A percentile compares a stretch with the other conserved stretches of the same genome.
phyloP scores from a whole-genome alignment of 176 grass and related monocot species.

The Thalia dealbata region DNA sequence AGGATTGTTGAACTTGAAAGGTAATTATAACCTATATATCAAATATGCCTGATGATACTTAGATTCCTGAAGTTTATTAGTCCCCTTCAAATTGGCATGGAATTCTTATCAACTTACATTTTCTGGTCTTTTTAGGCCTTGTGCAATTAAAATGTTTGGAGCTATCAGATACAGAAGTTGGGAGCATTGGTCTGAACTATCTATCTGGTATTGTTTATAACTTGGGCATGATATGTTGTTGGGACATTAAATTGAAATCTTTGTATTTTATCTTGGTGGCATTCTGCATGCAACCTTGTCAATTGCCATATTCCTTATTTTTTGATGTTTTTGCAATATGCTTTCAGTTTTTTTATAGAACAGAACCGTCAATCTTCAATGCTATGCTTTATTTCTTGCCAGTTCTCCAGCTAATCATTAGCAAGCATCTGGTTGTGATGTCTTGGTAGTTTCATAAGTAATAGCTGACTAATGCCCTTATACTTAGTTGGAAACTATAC shows the following conservation, averaged over 20 bases:
- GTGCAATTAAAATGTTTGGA: conserved; percentile 63
- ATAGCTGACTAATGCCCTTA: neutral
- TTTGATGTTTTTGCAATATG: neutral
- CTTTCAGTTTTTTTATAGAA: neutral
- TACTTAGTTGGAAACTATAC: no score
- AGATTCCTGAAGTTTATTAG: neutral
- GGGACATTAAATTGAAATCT: neutral
- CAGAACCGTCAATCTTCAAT: neutral
- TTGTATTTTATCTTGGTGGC: neutral
- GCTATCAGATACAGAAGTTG: conserved; percentile 79
- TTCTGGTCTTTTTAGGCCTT: conserved; percentile 39
- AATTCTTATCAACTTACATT: neutral
- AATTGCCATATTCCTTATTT: neutral
- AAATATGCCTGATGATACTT: neutral
- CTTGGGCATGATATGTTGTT: neutral
- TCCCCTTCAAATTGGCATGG: no score
- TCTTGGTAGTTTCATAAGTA: neutral
- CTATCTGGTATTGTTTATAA: conserved; percentile 39
- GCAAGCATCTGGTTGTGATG: neutral
- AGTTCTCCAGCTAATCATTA: neutral
- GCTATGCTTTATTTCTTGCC: neutral
- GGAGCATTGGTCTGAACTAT: conserved; percentile 80
- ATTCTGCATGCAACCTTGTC: neutral
- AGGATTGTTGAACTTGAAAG: conserved; percentile 67
- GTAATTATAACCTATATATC: conserved; percentile 23